Base-by-base conservation (phyloP, 345 rosid genomes). In the Gynandropsis gynandra region DNA sequence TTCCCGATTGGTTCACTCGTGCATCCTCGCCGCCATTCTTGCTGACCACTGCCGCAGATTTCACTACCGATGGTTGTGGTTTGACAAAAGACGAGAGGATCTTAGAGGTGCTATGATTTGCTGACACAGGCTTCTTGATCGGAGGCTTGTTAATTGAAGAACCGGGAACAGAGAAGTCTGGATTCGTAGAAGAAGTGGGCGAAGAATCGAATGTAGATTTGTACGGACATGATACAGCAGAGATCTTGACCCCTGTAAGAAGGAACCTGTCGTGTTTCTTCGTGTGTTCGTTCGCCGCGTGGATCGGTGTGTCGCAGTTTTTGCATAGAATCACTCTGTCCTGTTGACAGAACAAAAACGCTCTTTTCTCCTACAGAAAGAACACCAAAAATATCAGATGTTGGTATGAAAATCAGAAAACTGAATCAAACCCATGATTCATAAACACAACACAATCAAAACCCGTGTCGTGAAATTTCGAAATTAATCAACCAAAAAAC, bases 271-370 rank as follows among this genome's bases (percentile, higher is more conserved):
- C 54, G 55, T 92, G 98, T 66, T 81, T 83, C 77, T 66, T 63
- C 2, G 89, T 83, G 13, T 67, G 88, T 52, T 85, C 90, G 64
- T 85, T 92, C 6, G 79, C 80, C 0, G 71, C 19, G 62, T 92
- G 98, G 45, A 92, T 81, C 10, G 86, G 73, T 41, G 64, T 62
- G 55, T 92, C 98, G 45, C 98, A 87, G 21, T 87, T 90, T 61
- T 76, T 62, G 75, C 98, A 92, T 6, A 92, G 53, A 59, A 85
- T 83, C 12, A 95, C 95, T 57, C 98, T 69, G 63, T 92, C 98
- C 68, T 92, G 88, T 57, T 82, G 97, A 53, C 98, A 92, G 58
- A 92, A 92, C 85, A 85, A 59, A 46, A 92, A 52, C 31, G 95
- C 98, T 54, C 80, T 69, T 52, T 74, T 85, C 59, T 78, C 95